Base-by-base conservation (phyloP, 2,329 filamentous ascomycete species). In the Fusarium torulosum region DNA sequence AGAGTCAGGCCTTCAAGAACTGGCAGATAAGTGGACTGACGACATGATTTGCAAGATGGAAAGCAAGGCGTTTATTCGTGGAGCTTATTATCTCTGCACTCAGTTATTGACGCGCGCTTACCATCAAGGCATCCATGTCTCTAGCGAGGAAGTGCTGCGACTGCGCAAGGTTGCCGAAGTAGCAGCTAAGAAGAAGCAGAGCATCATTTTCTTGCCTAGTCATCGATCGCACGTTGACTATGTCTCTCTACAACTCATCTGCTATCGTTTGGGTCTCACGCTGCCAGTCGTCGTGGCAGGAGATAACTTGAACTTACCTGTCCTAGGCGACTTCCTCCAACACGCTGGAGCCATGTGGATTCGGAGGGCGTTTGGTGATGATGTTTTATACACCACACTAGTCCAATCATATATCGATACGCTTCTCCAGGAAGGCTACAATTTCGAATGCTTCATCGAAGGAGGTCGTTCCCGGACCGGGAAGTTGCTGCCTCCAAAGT, bases 21-120 rank as follows among this genome's bases (percentile, higher is more conserved):
- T 97, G 6, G 91, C 93, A 6, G 93, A 96, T 67, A 90, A 91
- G 69, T 90, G 96, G 86, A 93, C 94, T 23, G 93, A 97, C 75
- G 88, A 91, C 66, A 98, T 99, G 96, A 97, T 99, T 65, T 98
- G 95, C 86, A 99, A 99, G 80, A 95, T 98, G 85, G 96, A 99
- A 79, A 96, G 91, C 83, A 96, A 94, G 76, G 83, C 88, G 3
- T 98, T 98, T 75, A 97, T 99, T 71, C 85, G 96, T 47, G 89
- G 93, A 23, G 95, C 96, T 45, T 98, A 98, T 77, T 99, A 97
- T 77, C 76, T 97, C 38, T 85, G 84, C 46, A 97, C 94, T 2
- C 95, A 98, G 79, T 84, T 98, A 45, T 83, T 98, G 64, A 96
- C 95, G 6, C 84, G 96, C 63, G 95, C 96, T 7, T 99, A 99